Evolutionary conservation across 257 asterid genomes (phyloP).

Genomic region (Eucommia ulmoides): DNA sequence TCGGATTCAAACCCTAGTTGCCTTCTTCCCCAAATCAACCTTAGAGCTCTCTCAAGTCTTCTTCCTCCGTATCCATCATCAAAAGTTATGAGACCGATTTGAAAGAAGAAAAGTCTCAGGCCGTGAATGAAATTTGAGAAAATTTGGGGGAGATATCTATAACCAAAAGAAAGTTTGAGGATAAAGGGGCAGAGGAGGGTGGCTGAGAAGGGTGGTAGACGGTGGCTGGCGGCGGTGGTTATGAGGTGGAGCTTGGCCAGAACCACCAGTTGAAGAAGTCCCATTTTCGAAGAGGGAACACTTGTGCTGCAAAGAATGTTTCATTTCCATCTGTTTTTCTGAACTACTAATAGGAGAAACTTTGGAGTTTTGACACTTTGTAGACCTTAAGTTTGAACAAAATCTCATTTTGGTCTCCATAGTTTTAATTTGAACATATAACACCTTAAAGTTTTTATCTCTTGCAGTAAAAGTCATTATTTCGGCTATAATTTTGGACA

Average conservation of each 20-base stretch:
- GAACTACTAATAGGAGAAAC: not conserved
- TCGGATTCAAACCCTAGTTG: conserved; percentile 26
- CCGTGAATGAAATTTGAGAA: conserved; percentile 14
- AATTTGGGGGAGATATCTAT: conserved; percentile 30
- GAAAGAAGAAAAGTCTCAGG: conserved; percentile 39
- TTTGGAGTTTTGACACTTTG: not conserved
- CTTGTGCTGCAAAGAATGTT: not conserved
- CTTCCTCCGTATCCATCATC: conserved; percentile 7
- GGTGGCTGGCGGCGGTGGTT: conserved; percentile 1
- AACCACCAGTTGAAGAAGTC: not conserved
- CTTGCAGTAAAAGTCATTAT: too few species aligned
- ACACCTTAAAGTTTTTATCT: too few species aligned
- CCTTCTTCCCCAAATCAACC: conserved; percentile 28
- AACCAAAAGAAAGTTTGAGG: conserved; percentile 30
- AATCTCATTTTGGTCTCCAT: too few species aligned
- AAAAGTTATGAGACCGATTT: conserved; percentile 32
- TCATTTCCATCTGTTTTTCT: not conserved
- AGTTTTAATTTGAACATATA: too few species aligned
- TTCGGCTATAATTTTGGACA: too few species aligned
- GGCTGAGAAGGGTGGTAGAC: conserved; percentile 22
- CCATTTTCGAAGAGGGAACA: not conserved
- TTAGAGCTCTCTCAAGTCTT: conserved; percentile 53
- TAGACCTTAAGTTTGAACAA: too few species aligned
- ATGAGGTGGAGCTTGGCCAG: conserved; percentile 8
- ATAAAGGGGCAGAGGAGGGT: conserved; percentile 38